A percentile compares a stretch with the other conserved stretches of the same genome.
Conservation (phyloP, 306 rosid genomes). For the Prunus davidiana region DNA sequence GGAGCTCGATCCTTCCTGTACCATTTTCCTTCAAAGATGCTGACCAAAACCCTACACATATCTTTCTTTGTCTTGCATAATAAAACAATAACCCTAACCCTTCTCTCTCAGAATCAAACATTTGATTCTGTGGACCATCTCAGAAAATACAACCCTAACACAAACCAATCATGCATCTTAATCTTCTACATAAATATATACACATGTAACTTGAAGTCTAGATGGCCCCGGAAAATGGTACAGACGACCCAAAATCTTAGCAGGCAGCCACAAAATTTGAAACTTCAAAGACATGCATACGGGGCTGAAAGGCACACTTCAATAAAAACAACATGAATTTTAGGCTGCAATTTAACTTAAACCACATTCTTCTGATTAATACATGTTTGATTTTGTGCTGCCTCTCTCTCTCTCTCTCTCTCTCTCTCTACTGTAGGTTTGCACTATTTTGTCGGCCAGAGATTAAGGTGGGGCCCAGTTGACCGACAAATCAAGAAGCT, state of each 20-base stretch:
- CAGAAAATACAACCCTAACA: conserved; percentile 3
- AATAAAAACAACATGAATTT: background rate
- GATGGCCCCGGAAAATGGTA: background rate
- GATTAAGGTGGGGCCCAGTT: conserved; percentile 17
- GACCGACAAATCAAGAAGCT: conserved; percentile 47
- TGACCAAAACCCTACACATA: background rate
- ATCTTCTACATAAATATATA: background rate
- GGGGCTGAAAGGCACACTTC: background rate
- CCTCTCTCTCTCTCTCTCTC: too few relatives aligned
- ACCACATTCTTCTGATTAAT: background rate
- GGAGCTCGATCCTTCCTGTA: background rate
- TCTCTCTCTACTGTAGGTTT: background rate
- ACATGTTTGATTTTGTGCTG: background rate
- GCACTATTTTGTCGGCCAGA: conserved; percentile 63
- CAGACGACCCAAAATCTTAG: background rate
- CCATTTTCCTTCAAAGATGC: background rate
- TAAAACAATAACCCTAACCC: background rate
- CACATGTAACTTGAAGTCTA: too few relatives aligned
- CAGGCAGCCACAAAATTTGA: background rate
- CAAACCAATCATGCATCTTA: background rate
- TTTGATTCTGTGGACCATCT: conserved; percentile 31
- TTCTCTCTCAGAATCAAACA: background rate
- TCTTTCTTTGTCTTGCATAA: conserved; percentile 9
- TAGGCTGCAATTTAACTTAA: background rate
- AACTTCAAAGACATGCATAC: background rate